Base-by-base conservation (phyloP, 805 yeast species). In the Myxozyma mucilagina region DNA sequence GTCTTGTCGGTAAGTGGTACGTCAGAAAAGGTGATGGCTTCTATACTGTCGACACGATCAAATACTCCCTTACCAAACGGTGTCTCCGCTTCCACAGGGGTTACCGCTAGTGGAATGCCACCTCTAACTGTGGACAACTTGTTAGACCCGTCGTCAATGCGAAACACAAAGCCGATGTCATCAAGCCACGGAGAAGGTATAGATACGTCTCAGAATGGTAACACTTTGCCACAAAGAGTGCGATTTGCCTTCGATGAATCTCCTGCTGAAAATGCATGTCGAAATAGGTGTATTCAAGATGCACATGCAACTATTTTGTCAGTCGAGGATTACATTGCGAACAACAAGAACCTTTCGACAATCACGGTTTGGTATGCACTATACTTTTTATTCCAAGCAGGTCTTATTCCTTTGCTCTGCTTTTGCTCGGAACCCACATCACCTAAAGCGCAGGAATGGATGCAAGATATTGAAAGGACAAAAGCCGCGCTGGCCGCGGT, bases 311-410 rank as follows among this genome's bases (percentile, higher is more conserved):
- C 86, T 0, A 82, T 86, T 14, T 57, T 73, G 43, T 79, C 85
- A 7, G 82, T 85, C 8, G 65, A 65, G 35, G 65, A 61, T 42
- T 72, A 69, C 52, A 66, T 72, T 13, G 53, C 59, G 11, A 61
- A 61, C 20, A 59, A 57, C 24, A 67, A 74, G 53, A 73, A 73
- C 10, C 59, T 78, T 18, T 77, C 82, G n/a, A 78, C 80, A 31
- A 74, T 84, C 35, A 77, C 83, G 13, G 79, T 82, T 32, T 85
- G 89, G 89, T 82, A 84, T 71, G 82, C 87, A 4, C 81, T 84
- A 0, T 85, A 83, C 68, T 86, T 83, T 70, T 65, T 84, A 13
- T 84, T 85, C 72, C 88, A 85, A 70, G 87, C 89, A 1, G 80
- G 82, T 4, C 72, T 85, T 58, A 82, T 85, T 52, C 84, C 86